phyloP scores from a whole-genome alignment of 2,329 filamentous ascomycete genomes.

The Orbilia blumenaviensis region DNA sequence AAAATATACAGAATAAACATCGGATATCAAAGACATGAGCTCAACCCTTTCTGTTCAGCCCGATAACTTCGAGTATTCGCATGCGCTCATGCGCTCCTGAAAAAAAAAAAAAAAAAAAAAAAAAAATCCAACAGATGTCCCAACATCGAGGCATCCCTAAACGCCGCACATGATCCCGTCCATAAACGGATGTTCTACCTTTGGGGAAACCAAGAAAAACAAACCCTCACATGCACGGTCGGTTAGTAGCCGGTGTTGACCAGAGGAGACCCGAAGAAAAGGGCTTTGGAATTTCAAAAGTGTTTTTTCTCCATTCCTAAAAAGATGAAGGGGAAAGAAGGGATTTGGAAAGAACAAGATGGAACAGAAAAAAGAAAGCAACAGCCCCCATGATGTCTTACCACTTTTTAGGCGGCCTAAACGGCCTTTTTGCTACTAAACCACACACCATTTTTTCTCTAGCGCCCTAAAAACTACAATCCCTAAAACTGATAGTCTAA shows the following conservation, averaged over 20 bases:
- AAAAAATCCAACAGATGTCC: background rate
- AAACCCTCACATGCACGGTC: background rate
- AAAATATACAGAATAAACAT: background rate
- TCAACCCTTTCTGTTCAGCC: background rate
- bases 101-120: background rate
- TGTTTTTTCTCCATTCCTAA: too few species aligned
- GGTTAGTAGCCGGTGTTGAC: too few species aligned
- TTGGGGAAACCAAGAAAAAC: background rate
- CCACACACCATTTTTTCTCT: background rate
- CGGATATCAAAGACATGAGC: background rate
- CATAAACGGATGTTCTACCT: background rate
- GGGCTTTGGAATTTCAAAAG: background rate
- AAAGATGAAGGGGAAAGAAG: background rate
- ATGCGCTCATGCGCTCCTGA: background rate
- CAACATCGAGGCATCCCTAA: background rate
- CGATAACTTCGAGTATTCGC: too few species aligned
- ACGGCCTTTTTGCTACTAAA: too few species aligned
- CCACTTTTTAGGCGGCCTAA: background rate
- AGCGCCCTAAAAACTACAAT: background rate
- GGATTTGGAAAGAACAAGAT: background rate
- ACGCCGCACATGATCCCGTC: conserved; percentile 15
- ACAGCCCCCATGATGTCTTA: background rate
- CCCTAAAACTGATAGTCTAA: background rate
- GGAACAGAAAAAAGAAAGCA: background rate
- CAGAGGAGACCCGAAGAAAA: too few species aligned